Evolutionary conservation across 2,329 filamentous ascomycete genomes (phyloP).

Genomic region (Alternaria hordeiaustralica): DNA sequence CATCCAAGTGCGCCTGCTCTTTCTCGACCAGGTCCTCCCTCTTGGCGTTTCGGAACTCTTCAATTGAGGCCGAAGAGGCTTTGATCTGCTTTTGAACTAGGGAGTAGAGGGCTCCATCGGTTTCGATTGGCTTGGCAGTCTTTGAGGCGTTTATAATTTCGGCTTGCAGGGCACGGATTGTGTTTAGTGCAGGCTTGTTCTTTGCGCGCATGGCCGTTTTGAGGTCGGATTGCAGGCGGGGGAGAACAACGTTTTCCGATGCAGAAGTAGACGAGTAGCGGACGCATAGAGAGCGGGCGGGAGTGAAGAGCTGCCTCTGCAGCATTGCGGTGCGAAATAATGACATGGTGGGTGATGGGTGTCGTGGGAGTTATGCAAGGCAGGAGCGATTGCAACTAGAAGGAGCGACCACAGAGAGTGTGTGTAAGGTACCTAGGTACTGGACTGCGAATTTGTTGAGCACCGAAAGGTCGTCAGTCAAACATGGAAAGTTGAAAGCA

Average conservation of each 20-base stretch:
- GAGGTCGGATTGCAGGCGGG: conserved; percentile 54
- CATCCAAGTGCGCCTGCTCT: conserved; percentile 69
- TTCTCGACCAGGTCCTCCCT: conserved; percentile 73
- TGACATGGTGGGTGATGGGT: conserved; percentile 30
- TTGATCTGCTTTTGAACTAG: conserved; percentile 70
- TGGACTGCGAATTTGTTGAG: neutral
- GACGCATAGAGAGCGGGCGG: conserved; percentile 23
- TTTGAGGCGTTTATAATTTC: conserved; percentile 79
- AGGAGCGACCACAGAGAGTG: neutral
- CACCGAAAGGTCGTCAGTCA: neutral
- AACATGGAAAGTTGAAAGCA: neutral
- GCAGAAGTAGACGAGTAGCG: conserved; percentile 28
- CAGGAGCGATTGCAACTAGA: conserved; percentile 1
- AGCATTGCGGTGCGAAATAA: conserved; percentile 30
- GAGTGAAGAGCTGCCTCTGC: conserved; percentile 18
- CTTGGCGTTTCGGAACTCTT: conserved; percentile 69
- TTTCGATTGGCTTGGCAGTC: conserved; percentile 71
- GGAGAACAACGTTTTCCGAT: conserved; percentile 42
- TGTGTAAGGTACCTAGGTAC: too few species aligned
- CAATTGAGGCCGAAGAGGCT: conserved; percentile 63
- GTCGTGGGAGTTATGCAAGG: neutral
- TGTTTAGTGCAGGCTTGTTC: conserved; percentile 66
- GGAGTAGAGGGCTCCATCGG: conserved; percentile 71
- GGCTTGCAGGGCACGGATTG: conserved; percentile 72
- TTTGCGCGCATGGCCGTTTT: conserved; percentile 58